Conservation (phyloP, 345 rosid genomes). For the Hibiscus mutabilis region DNA sequence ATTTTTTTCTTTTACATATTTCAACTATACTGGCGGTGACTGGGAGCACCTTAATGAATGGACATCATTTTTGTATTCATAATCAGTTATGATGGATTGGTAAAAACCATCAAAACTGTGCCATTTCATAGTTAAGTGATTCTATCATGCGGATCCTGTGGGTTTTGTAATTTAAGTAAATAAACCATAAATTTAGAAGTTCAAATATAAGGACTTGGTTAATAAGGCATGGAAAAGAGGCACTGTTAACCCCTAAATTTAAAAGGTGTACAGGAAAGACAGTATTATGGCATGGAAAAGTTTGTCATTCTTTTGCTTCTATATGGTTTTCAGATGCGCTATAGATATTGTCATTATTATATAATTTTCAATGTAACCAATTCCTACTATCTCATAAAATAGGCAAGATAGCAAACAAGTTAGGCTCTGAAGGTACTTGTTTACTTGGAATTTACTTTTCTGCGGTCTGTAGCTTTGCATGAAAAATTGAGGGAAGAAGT, state of each 20-base stretch:
- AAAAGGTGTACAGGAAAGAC: background rate
- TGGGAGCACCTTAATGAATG: background rate
- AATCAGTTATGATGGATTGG: background rate
- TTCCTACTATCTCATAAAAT: background rate
- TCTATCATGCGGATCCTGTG: background rate
- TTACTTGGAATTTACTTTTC: background rate
- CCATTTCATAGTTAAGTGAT: background rate
- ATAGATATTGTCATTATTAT: too few species aligned
- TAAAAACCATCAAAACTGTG: background rate
- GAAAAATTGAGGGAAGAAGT: conserved; percentile 78
- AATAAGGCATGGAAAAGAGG: background rate
- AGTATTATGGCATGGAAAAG: background rate
- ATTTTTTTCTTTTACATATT: background rate
- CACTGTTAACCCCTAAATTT: background rate
- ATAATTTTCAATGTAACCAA: background rate
- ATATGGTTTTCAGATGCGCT: background rate
- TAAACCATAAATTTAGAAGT: background rate
- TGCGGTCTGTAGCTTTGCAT: conserved; percentile 54
- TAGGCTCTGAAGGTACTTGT: background rate
- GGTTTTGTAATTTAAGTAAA: background rate
- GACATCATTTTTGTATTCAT: background rate
- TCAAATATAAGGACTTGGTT: background rate
- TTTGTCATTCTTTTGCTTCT: background rate
- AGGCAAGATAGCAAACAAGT: background rate
- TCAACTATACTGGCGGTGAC: background rate